These are phyloP conservation scores for Phytophthora sp. DNA, from an alignment of 352 stramenopile genomes.

Conservation along the genomic window DNA sequence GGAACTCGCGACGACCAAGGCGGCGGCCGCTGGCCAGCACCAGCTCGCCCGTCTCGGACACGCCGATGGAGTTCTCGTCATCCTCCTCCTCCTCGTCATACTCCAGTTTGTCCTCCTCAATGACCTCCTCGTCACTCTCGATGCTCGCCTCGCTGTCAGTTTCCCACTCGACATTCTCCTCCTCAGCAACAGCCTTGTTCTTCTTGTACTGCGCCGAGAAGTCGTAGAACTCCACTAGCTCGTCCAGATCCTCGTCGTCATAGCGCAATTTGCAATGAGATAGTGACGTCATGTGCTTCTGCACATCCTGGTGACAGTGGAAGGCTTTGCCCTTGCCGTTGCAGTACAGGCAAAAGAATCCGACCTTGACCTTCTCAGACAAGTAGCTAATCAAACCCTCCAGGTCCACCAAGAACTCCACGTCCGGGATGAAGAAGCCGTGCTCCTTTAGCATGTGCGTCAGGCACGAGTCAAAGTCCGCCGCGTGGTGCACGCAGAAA, in stretches of 20 bases:
- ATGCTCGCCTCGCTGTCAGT: conserved; percentile 84
- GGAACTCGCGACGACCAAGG: conserved; percentile 89
- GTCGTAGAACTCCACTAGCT: conserved; percentile 92
- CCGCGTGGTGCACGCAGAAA: conserved; percentile 72
- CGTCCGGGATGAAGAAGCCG: conserved; percentile 96
- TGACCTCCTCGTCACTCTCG: conserved; percentile 74
- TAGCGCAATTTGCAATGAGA: conserved; percentile 93
- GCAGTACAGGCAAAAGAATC: conserved; percentile 96
- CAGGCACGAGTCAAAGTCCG: conserved; percentile 75
- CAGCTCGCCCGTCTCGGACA: conserved; percentile 91
- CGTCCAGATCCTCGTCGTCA: conserved; percentile 90
- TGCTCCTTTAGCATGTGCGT: conserved; percentile 94
- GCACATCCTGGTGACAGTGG: conserved; percentile 84
- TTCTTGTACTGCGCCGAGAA: conserved; percentile 87
- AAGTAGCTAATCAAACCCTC: conserved; percentile 93
- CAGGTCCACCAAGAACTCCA: conserved; percentile 91
- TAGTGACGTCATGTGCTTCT: conserved; percentile 95
- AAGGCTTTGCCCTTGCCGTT: conserved; percentile 93
- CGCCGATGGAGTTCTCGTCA: conserved; percentile 60
- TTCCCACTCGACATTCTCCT: conserved; percentile 72
- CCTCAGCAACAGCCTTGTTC: conserved; percentile 32
- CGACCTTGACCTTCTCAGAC: conserved; percentile 96
- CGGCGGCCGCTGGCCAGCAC: conserved; percentile 84
- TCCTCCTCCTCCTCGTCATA: conserved; percentile 55
- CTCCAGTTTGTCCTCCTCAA: conserved; percentile 59